Evolutionary conservation across 441 rosid genomes (phyloP), one percentile per base, ranked within the genome.

Genomic region (Pelargonium myrrhifolium): DNA sequence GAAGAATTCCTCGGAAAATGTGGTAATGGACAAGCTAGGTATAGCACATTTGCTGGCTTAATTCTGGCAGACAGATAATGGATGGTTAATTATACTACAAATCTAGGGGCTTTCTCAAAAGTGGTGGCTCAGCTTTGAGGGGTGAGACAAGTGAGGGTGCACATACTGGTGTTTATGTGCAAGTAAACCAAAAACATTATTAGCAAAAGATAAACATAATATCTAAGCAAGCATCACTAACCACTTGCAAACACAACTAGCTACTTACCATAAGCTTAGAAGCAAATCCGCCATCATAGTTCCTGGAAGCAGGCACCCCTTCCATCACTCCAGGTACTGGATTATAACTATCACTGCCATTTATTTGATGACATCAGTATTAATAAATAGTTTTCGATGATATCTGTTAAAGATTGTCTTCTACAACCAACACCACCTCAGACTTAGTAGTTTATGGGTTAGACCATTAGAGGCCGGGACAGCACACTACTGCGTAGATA

Each of bases 261-360:
- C 43, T 45, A 70, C 73, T 64, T 74, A 90, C 98, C 98, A 93
- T 90, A 43, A 93, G 94, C 77, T 85, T 89, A 56, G 89, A 70
- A 65, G 97, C 77, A 66, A 92, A 92, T 35, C 98, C 98, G 1
- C 96, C 95, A 62, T 42, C 74, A 68, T 93, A 93, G 71, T 90
- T 83, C 76, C 83, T 81, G 53, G 97, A 81, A 80, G 98, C 85
- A 0, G 97, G 98, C 78, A 90, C 95, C 40, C 96, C 92, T 81
- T 83, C 79, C 98, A 90, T 89, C 53, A 90, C 97, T 72, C 98
- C 98, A 31, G 98, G 98, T 77, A 90, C 97, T 67, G 96, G 98
- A 72, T 93, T 93, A 66, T 93, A 90, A 64, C 79, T 72, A 76
- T 90, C 98, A 51, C 98, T 93, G 90, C 64, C 78, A 69, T 60